These are phyloP conservation scores for Psidium friedrichsthalianum DNA, from an alignment of 345 rosid genomes.

Conservation along the genomic window DNA sequence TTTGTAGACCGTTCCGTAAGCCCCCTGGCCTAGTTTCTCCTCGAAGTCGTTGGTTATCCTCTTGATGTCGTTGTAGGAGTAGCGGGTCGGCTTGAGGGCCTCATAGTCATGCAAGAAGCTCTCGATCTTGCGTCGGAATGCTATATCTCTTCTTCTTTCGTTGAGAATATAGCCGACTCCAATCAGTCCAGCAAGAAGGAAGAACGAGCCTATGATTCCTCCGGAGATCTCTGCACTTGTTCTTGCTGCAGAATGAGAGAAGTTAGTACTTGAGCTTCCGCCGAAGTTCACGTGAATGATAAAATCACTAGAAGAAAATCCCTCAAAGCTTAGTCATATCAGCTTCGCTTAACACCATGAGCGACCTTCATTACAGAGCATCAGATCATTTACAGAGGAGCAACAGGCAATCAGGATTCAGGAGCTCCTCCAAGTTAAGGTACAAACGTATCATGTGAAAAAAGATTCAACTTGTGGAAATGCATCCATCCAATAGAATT, in stretches of 20 bases:
- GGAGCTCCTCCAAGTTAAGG: neutral
- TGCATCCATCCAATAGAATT: neutral
- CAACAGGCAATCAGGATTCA: neutral
- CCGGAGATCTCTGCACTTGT: neutral
- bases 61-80: neutral
- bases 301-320: neutral
- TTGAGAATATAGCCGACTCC: neutral
- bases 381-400: neutral
- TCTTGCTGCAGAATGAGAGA: neutral
- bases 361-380: neutral
- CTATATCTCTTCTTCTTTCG: neutral
- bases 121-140: neutral
- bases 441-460: neutral
- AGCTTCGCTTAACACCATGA: neutral
- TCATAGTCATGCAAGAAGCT: slow-evolving; percentile 7
- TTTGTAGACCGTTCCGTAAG: slow-evolving; percentile 12
- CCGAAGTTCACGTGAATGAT: neutral
- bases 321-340: neutral
- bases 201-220: neutral
- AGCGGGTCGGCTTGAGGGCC: slow-evolving; percentile 13
- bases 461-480: neutral
- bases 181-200: neutral
- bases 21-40: slow-evolving; percentile 14
- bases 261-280: neutral
- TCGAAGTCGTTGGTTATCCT: slow-evolving; percentile 1